These are phyloP conservation scores for Cetradonia linearis DNA, from an alignment of 495 filamentous ascomycete genomes.

Conservation along the genomic window DNA sequence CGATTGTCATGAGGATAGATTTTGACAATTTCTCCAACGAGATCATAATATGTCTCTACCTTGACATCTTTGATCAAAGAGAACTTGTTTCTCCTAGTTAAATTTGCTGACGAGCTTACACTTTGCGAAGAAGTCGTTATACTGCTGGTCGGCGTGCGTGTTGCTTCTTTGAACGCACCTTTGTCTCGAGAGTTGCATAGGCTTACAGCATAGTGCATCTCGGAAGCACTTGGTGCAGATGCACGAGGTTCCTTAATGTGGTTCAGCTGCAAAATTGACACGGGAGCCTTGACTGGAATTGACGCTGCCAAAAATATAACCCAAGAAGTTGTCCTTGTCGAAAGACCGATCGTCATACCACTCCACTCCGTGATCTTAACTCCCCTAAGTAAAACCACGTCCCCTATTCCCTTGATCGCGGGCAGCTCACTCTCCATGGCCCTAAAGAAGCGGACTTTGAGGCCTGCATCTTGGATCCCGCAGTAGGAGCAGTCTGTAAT, in stretches of 20 bases:
- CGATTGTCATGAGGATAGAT: slow-evolving; percentile 41
- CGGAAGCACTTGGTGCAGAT: slow-evolving; percentile 9
- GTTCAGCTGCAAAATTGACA: slow-evolving; percentile 28
- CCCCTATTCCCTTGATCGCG: slow-evolving; percentile 31
- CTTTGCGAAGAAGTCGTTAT: slow-evolving; percentile 1
- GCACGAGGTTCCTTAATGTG: slow-evolving; percentile 20
- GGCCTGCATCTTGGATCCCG: slow-evolving; percentile 32
- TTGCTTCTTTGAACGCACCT: slow-evolving; percentile 11
- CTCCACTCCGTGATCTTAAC: slow-evolving; percentile 31
- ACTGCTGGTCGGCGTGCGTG: neutral
- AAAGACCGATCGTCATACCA: slow-evolving; percentile 25
- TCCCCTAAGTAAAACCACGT: slow-evolving; percentile 39
- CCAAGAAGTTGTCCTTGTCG: slow-evolving; percentile 24
- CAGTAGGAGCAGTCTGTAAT: slow-evolving; percentile 36
- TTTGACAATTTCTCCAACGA: slow-evolving; percentile 68
- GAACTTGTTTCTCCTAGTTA: slow-evolving; percentile 40
- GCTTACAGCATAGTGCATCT: slow-evolving; percentile 22
- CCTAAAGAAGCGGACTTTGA: slow-evolving; percentile 44
- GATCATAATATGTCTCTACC: slow-evolving; percentile 49
- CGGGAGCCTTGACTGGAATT: slow-evolving; percentile 29
- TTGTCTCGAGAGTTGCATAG: slow-evolving; percentile 25
- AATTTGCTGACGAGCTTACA: neutral
- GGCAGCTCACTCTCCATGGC: slow-evolving; percentile 33
- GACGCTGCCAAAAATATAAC: slow-evolving; percentile 22
- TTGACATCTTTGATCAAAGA: slow-evolving; percentile 54